Base-by-base conservation (phyloP, 306 rosid genomes). In the Quercus mongolica region DNA sequence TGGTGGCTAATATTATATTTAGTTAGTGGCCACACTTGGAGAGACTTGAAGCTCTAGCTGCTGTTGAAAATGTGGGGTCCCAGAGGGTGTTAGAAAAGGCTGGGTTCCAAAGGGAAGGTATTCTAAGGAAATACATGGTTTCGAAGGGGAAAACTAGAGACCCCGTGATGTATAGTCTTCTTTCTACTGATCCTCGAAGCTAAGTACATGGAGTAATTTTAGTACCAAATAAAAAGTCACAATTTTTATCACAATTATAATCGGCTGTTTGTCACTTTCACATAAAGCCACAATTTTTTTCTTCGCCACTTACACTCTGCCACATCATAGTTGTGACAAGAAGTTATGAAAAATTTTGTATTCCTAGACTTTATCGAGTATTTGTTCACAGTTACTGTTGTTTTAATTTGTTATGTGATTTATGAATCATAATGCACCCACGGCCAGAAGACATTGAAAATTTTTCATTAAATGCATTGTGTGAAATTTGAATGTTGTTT, bases 1-100 rank as follows among this genome's bases (percentile, higher is more conserved):
- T 87, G 82, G 92, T 62, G 71, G 74, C 61, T 15, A 80, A 87
- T 67, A 77, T 21, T 12, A 86, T 86, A 10, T 94, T 90, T 15
- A 56, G 4, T 12, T 94, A 92, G 44, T 76, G 87, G 75, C 54
- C 83, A 7, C 72, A 87, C 28, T 31, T 92, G 88, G 96, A 85
- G 80, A 88, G 98, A 76, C 52, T 94, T 46, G 98, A 91, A 77
- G 98, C 93, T 80, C 41, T 89, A 1, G 92, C 88, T 73, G 96
- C 87, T 82, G 88, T 85, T 56, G 80, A 88, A 19, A 94, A 92
- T 69, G 68, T 79, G 64, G 92, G 83, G 4, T 94, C 93, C n/a
- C 93, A 88, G 20, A 90, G 83, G 69, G 93, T 94, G 46, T 18
- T 94, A 8, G 46, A 38, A 35, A 38, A 38, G 46, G 46, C 46